Conservation (phyloP, 2,329 filamentous ascomycete species). For the Colletotrichum viniferum region DNA sequence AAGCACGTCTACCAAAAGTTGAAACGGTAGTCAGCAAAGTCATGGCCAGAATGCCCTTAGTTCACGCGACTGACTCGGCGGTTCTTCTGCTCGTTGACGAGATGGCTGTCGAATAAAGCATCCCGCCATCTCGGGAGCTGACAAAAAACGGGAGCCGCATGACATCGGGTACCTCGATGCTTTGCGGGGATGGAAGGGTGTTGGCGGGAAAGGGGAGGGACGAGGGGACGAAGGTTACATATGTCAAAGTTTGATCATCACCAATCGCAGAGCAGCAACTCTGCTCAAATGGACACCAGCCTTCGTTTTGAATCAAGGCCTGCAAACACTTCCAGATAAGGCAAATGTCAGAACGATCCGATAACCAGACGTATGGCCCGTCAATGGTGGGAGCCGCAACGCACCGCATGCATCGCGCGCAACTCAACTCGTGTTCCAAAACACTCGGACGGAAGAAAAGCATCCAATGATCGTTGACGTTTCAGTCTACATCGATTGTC, state of each 20-base stretch:
- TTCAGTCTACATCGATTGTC: slow-evolving; percentile 19
- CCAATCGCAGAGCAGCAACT: slow-evolving; percentile 22
- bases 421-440: slow-evolving; percentile 9
- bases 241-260: slow-evolving; percentile 24
- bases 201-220: neutral
- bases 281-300: neutral
- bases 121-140: neutral
- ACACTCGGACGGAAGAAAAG: slow-evolving; percentile 14
- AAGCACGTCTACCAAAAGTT: slow-evolving; percentile 12
- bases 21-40: slow-evolving; percentile 15
- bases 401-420: neutral
- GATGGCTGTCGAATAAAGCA: neutral
- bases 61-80: slow-evolving; percentile 9
- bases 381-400: neutral
- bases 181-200: slow-evolving; percentile 1
- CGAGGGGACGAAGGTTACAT: slow-evolving; percentile 6
- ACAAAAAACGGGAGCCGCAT: slow-evolving; percentile 3
- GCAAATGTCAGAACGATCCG: slow-evolving; percentile 16
- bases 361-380: slow-evolving; percentile 5
- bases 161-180: slow-evolving; percentile 4
- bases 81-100: neutral
- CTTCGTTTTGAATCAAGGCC: slow-evolving; percentile 17
- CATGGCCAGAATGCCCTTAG: neutral
- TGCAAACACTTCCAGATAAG: slow-evolving; percentile 21
- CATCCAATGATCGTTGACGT: slow-evolving; percentile 16